Evolutionary conservation across 1,139 yeast species (phyloP), one percentile per base, ranked within the genome.

Genomic region (Taphrina communis): DNA sequence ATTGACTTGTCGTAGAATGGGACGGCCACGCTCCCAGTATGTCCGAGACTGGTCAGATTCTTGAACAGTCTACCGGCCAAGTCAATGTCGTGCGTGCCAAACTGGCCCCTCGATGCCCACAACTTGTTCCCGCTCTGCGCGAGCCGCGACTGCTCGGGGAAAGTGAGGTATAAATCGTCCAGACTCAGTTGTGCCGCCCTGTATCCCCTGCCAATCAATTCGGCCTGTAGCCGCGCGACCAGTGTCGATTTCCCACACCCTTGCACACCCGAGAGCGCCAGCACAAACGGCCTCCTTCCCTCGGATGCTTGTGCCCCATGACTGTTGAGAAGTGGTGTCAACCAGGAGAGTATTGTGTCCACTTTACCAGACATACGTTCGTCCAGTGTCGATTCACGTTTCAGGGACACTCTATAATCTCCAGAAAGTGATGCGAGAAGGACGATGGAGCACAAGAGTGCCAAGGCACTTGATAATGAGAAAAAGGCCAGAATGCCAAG

Each of bases 231-330:
- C 0, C 14, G 44, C 14, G 21, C 31, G 25, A 55, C 61, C 44
- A 88, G 81, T 68, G 85, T 89, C 1, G 96, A 85, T 77, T 93
- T 93, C 0, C 98, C 98, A 0, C 95, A 88, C 0, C 98, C 98
- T 76, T 93, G 98, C 0, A 97, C 96, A 0, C 97, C 98, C 63
- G 89, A 86, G 2, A 91, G 77, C 0, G 94, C 94, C 2, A 91
- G 76, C 4, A 90, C 79, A 42, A 88, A 74, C 0, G 94, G 90
- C 17, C 17, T 19, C 5, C 19, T 44, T 17, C 17, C 12, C 4
- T 2, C 2, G 0, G 4, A 1, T 6, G 60, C 11, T 5, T 36
- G 46, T 17, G 46, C 12, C 35, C 17, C 12, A 46, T 55, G 67
- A 8, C 44, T 19, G 46, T 11, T n/a, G 9, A 53, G 38, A 12